phyloP scores from a whole-genome alignment of 1,284 basidiomycete species.

The Sporisorium reilianum region DNA sequence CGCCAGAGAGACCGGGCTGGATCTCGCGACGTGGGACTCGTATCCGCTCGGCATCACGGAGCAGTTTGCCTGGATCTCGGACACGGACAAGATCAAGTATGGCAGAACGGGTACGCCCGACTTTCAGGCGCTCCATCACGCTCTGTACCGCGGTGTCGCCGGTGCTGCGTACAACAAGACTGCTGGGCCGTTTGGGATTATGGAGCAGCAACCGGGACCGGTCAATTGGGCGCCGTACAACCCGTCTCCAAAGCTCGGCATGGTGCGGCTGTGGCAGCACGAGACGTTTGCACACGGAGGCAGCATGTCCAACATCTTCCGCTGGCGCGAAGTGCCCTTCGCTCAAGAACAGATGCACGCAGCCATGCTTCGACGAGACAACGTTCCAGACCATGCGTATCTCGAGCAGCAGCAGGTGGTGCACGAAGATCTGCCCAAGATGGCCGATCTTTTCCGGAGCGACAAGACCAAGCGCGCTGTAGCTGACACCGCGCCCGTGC shows the following conservation, averaged over 20 bases:
- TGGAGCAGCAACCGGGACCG: slow-evolving; percentile 52
- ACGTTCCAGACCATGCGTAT: slow-evolving; percentile 42
- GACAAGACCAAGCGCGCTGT: slow-evolving; percentile 18
- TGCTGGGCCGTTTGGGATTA: slow-evolving; percentile 43
- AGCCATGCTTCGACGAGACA: slow-evolving; percentile 52
- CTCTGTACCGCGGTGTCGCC: slow-evolving; percentile 44
- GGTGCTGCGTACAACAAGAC: slow-evolving; percentile 48
- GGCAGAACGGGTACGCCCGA: slow-evolving; percentile 48
- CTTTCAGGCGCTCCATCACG: slow-evolving; percentile 46
- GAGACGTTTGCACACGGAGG: slow-evolving; percentile 52
- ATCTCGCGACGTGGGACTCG: slow-evolving; percentile 51
- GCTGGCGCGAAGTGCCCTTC: slow-evolving; percentile 52
- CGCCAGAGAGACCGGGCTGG: slow-evolving; percentile 30
- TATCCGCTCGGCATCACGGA: slow-evolving; percentile 54
- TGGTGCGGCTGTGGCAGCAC: slow-evolving; percentile 52
- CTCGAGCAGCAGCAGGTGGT: slow-evolving; percentile 51
- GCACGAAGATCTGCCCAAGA: slow-evolving; percentile 40
- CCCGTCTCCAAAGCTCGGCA: slow-evolving; percentile 42
- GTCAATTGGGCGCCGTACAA: slow-evolving; percentile 35
- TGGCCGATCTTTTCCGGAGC: slow-evolving; percentile 21
- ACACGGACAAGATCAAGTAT: slow-evolving; percentile 42
- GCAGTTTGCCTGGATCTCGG: slow-evolving; percentile 40
- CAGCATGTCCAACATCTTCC: slow-evolving; percentile 52
- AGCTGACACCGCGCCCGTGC: slow-evolving; percentile 21
- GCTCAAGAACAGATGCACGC: slow-evolving; percentile 60